phyloP scores from a whole-genome alignment of 23 red algal species.

The Gracilaria caudata region DNA sequence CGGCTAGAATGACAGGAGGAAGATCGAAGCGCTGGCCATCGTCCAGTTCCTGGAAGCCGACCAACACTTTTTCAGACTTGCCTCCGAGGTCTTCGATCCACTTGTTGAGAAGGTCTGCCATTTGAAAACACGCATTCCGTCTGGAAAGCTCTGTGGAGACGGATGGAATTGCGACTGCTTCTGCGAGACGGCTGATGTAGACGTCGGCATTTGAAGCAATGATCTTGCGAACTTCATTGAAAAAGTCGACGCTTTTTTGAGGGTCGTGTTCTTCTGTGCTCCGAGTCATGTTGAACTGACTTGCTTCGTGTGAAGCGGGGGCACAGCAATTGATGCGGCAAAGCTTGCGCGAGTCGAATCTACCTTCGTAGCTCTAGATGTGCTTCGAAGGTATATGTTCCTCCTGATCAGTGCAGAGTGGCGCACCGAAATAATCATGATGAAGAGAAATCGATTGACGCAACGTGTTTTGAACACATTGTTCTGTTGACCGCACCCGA shows the following conservation, averaged over 20 bases:
- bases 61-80: constrained; percentile 41
- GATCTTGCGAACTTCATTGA: constrained; percentile 38
- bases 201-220: constrained; percentile 41
- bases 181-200: constrained; percentile 48
- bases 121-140: constrained; percentile 54
- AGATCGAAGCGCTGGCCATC: constrained; percentile 54
- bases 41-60: constrained; percentile 69
- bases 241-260: constrained; percentile 4
- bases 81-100: constrained; percentile 70
- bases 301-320: not conserved
- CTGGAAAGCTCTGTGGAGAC: constrained; percentile 58
- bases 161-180: constrained; percentile 62
- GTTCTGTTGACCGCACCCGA: too few species aligned
- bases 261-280: not conserved
- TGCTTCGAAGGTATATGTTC: not conserved
- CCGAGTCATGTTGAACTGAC: not conserved
- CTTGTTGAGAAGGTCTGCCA: constrained; percentile 59
- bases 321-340: not conserved
- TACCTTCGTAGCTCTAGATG: not conserved
- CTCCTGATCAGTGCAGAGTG: too few species aligned
- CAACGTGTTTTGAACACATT: too few species aligned
- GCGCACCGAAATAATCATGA: not conserved
- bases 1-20: constrained; percentile 73
- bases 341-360: not conserved
- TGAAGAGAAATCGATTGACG: not conserved